Evolutionary conservation across 345 rosid species (phyloP), one percentile per base, ranked within the genome.

Genomic region (Eucalyptus sideroxylon): DNA sequence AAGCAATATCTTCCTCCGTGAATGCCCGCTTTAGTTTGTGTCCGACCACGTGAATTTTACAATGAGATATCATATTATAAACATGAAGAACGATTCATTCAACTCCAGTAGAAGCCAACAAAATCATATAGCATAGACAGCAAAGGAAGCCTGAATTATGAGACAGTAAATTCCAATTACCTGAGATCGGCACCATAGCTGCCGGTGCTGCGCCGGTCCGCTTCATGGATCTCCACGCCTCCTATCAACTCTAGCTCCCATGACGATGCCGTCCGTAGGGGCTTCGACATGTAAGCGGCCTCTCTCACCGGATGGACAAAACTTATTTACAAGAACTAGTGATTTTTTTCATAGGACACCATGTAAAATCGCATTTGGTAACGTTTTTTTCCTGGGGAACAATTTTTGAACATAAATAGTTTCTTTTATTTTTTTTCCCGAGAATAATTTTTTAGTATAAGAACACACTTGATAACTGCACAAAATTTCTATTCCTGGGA

Each of bases 321-420:
- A 56, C 62, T 24, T 56, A 23, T 56, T 56, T 9, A 56, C 6
- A 0, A 56, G 13, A 56, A 9, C 62, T 56, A 56, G 13, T 56
- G 62, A 56, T 2, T 56, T 56, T 56, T 56, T 56, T 56, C 62
- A 9, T 21, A 56, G 30, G 13, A 56, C 6, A 56, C 13, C 62
- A 9, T 56, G 30, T 23, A 56, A 53, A 0, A 1, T 7, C 51
- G 17, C 17, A 0, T 15, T 50, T 15, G 0, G 7, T 50, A 50
- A 50, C 7, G 3, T 50, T 15, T 50, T 1, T 50, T 0, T 50
- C 15, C 0, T 0, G 0, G 3, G 0, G 1, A 50, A 15, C 1
- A 50, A 50, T 15, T 50, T 50, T 50, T 50, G 0, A 50, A 15
- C 0, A 13, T 0, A 13, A 49, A 15, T 50, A 50, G 6, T 50